Base-by-base conservation (phyloP, 345 rosid species). In the Melaleuca alternifolia region DNA sequence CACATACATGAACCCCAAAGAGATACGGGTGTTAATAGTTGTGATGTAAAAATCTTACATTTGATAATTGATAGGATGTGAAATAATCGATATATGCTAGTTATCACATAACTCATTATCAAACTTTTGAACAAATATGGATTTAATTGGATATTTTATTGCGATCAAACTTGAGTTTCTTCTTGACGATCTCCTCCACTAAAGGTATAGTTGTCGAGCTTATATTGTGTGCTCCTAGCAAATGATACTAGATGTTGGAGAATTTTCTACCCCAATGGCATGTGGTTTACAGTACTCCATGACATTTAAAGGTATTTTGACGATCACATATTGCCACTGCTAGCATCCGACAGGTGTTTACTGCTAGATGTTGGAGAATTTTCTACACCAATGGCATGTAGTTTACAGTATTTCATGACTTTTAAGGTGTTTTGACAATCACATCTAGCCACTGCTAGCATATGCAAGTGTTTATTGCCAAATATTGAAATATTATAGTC, bases 101-200 rank as follows among this genome's bases (percentile, higher is more conserved):
- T 59, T 0, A 0, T 1, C 3, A 0, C 0, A 7, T 30, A 62
- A 62, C 10, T 28, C 2, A 28, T 62, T 3, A 33, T 62, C 14
- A 30, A 30, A 3, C 5, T 62, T 62, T 30, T 62, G 3, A 57
- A 6, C 24, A 24, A 57, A 57, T 57, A 2, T 24, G 26, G 10
- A 13, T 57, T 26, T 1, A 24, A 24, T 1, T 5, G 28, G 14
- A 11, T 24, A 57, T 6, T 3, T 57, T 24, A 57, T 24, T 28
- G 41, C 41, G 41, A 41, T 41, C 4, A 41, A 4, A 41, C 41
- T 41, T 41, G 41, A 41, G 41, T 41, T 41, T 41, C 41, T 41
- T 41, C 41, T 41, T 41, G 41, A 41, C 41, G 28, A 26, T 57
- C 24, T 56, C 28, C 24, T 10, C 24, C 12, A 56, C 2, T 56